Conservation (phyloP, 2,329 filamentous ascomycete species). For the Penicillium sp. region DNA sequence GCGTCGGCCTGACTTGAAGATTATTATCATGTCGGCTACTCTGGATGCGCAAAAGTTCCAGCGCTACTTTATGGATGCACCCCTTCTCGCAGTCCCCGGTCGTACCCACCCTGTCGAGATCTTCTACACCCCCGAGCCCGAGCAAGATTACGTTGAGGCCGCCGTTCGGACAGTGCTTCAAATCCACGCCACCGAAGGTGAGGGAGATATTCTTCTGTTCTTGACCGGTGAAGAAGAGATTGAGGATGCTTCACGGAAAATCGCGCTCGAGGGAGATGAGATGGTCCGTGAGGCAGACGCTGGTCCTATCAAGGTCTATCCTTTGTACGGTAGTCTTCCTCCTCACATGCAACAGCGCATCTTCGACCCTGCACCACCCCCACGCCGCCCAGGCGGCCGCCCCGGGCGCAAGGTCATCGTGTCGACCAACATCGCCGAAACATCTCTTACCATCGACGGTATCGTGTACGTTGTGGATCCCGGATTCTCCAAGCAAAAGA, state of each 20-base stretch:
- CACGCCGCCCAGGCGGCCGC: constrained; percentile 70
- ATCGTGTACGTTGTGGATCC: constrained; percentile 99
- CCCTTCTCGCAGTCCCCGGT: constrained; percentile 88
- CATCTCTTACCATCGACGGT: constrained; percentile 93
- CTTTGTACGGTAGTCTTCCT: constrained; percentile 89
- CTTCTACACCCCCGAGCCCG: constrained; percentile 95
- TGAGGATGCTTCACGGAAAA: constrained; percentile 92
- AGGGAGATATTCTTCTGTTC: constrained; percentile 92
- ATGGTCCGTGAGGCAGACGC: constrained; percentile 87
- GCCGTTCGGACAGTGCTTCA: constrained; percentile 92
- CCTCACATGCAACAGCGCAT: constrained; percentile 93
- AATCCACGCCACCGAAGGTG: constrained; percentile 88
- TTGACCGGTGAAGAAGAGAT: constrained; percentile 98
- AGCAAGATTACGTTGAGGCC: constrained; percentile 95
- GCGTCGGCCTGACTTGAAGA: constrained; percentile 85
- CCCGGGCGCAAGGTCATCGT: constrained; percentile 94
- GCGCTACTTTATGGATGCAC: constrained; percentile 92
- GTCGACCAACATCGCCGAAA: constrained; percentile 97
- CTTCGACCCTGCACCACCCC: constrained; percentile 80
- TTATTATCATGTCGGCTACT: constrained; percentile 98
- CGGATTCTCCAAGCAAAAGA: constrained; percentile 98
- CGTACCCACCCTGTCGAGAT: constrained; percentile 96
- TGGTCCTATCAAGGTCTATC: constrained; percentile 85
- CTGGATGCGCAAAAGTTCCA: constrained; percentile 98
- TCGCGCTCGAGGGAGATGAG: constrained; percentile 85